Base-by-base conservation (phyloP, 2,329 filamentous ascomycete species). In the Trichoderma koningiopsis region DNA sequence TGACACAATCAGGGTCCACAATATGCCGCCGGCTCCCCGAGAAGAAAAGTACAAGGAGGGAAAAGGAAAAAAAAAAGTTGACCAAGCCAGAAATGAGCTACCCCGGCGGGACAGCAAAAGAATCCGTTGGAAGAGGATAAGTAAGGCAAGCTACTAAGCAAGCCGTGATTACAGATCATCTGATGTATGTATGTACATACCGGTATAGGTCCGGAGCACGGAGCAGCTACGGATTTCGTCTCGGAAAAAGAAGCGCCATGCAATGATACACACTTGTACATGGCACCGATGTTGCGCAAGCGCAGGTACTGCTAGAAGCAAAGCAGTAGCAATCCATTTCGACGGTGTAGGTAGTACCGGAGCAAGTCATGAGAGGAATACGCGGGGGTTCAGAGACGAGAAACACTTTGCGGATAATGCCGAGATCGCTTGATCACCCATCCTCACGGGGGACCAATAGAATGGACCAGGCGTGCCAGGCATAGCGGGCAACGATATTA, bases 351-450 rank as follows among this genome's bases (percentile, higher is more conserved):
- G 37, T 40, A 40, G 37, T 7, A 43, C 61, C 62, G 52, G 62
- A 65, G 62, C 40, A 49, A 40, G n/a, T 33, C 37, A 33, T 59
- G 64, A 67, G 64, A 31, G 40, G 27, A 49, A 66, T 58, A 59
- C 35, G 55, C 64, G 55, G 57, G 37, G 37, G 22, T 8, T 19
- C 6, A 16, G 37, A 55, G 29, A n/a, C n/a, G 24, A 31, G 63
- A 27, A 31, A 58, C 64, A 37, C 33, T 29, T 59, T 11, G 64
- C 64, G 64, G 64, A 67, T 67, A 59, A 67, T 67, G 64, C 64
- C 64, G 64, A 67, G 64, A 67, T 67, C 64, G 64, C 55, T 59
- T 59, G 64, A 58, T 67, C 53, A 64, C 53, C 53, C 37, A 59
- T 67, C 63, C 59, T 40, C 55, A 67, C 22, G 40, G 55, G 55